Evolutionary conservation across 2,329 filamentous ascomycete species (phyloP), one percentile per base, ranked within the genome.

Genomic region (Tolypocladium sp.): DNA sequence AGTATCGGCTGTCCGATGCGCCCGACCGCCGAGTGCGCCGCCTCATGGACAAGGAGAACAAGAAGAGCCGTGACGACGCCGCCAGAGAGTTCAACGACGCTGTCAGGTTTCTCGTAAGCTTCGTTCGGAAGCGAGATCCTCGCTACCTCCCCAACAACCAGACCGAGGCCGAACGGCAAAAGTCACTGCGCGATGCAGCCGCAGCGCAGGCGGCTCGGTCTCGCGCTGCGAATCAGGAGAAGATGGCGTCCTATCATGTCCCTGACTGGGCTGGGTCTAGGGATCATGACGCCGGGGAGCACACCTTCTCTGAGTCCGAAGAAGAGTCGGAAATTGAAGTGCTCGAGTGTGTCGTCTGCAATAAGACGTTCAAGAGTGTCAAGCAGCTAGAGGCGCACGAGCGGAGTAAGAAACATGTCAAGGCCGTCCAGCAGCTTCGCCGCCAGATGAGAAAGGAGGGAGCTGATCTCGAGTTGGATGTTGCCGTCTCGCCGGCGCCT

Each of bases 1-100:
- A 85, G 61, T 94, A 95, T 74, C 83, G 89, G 56, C 80, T 92
- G 25, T 88, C 89, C 0, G 92, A 97, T 66, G 93, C 92, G 1
- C 91, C 92, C 1, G 93, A 99, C 73, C 86, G 94, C 56, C 84
- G 88, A 42, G 81, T 91, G 20, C 86, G 93, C 57, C 84, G 94
- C 38, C 68, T 91, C 44, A 96, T 97, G 87, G 94, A 97, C 70
- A 97, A 96, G 73, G 93, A 97, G 71, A 99, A 99, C 72, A 90
- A 87, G 66, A 89, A 89, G 63, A 74, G 88, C 30, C 84, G 94
- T 57, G 92, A 97, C 25, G 89, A 93, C 57, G 91, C 86, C 3
- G 84, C 89, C 13, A 84, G 88, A 59, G 90, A 96, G 64, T 97
- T 96, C 76, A 97, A 97, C 73, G 92, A 96, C 61, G 89, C 92